A percentile compares a stretch with the other conserved stretches of the same genome.
Evolutionary conservation across 352 stramenopile genomes (phyloP).

Genomic region (Paralagenidium karlingii): DNA sequence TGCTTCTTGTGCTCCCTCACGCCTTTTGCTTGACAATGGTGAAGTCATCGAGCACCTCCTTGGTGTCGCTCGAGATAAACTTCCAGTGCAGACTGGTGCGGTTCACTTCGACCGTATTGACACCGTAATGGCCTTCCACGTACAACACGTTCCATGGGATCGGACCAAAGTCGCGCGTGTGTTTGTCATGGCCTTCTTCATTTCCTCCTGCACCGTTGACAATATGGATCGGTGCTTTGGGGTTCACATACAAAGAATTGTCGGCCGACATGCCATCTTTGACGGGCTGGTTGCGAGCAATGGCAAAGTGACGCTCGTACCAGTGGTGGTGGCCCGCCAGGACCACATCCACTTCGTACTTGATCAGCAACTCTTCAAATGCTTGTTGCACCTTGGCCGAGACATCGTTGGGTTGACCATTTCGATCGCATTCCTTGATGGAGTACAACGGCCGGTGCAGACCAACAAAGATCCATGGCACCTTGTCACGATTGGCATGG

Average conservation of each 20-base stretch:
- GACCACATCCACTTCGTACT: slow-evolving; percentile 80
- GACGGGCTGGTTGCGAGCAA: slow-evolving; percentile 23
- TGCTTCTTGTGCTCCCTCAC: no score
- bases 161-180: slow-evolving; percentile 5
- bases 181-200: slow-evolving; percentile 23
- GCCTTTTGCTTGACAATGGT: slow-evolving; percentile 20
- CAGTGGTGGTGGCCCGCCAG: slow-evolving; percentile 76
- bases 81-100: slow-evolving; percentile 9
- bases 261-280: slow-evolving; percentile 31
- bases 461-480: slow-evolving; percentile 59
- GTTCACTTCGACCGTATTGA: slow-evolving; percentile 22
- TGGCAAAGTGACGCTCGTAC: slow-evolving; percentile 67
- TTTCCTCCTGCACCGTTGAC: slow-evolving; percentile 47
- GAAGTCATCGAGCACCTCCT: slow-evolving; percentile 14
- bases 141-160: slow-evolving; percentile 27
- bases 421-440: neutral
- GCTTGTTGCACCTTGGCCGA: slow-evolving; percentile 21
- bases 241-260: slow-evolving; percentile 38
- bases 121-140: slow-evolving; percentile 31
- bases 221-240: slow-evolving; percentile 49
- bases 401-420: slow-evolving; percentile 10
- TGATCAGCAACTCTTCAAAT: slow-evolving; percentile 76
- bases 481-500: slow-evolving; percentile 20
- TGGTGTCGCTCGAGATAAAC: slow-evolving; percentile 11
- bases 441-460: slow-evolving; percentile 70